Evolutionary conservation across 768 basidiomycete genomes (phyloP), one percentile per base, ranked within the genome.

Genomic region (Leccinum barrowsii): DNA sequence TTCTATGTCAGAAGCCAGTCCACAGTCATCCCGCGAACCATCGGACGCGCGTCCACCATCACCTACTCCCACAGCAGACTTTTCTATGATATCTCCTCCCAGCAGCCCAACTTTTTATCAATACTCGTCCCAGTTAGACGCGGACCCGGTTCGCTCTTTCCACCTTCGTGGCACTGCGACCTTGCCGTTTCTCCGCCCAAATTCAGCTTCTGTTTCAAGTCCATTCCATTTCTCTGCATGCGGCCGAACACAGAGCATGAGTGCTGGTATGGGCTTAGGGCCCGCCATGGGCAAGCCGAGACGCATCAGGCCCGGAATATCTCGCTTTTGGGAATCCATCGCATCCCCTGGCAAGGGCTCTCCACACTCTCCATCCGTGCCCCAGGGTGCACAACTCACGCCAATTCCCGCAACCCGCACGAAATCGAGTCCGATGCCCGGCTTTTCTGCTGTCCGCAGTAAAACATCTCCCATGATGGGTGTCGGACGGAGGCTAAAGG

Each of bases 51-150:
- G 78, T 37, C 77, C 80, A 5, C 69, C 78, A 22, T 82, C 81
- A 17, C 81, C 80, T 17, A 58, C 78, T 0, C 75, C 71, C 13
- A 79, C 76, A 26, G 74, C 76, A 17, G 80, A 81, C 57, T 81
- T 76, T 54, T 81, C 79, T 32, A 72, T 81, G 54, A 73, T 81
- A 51, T 77, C 74, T 21, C 77, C 76, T 55, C 78, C 77, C 17
- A 75, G 69, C 48, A 70, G 69, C 17, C 74, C 73, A 24, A 67
- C 75, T 0, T 67, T 70, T 17, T 64, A 72, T 30, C 73, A 75
- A 48, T 69, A 70, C 44, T 51, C 67, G n/a, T 73, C 73, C 46
- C 67, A 65, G 26, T 67, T 70, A 13, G 61, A 61, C 26, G 42
- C 55, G 10, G 63, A 65, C 11, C 35, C 48, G 13, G 61, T 71